A percentile compares a stretch with the other conserved stretches of the same genome.
Conservation (phyloP, 2,329 filamentous ascomycete species). For the Drechslerella coelobrocha region DNA sequence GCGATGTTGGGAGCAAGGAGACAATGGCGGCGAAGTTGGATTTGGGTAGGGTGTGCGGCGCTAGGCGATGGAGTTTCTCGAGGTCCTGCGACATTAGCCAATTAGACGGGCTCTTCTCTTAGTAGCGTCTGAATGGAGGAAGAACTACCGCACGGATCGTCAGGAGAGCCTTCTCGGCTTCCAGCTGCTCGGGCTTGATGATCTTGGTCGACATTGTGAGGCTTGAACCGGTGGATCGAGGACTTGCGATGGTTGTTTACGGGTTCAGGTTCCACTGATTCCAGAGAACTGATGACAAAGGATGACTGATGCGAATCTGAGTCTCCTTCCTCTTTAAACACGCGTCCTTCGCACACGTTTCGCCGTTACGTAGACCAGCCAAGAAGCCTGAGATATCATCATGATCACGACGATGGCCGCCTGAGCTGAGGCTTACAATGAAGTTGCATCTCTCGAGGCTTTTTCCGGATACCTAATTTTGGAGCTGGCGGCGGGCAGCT, state of each 20-base stretch:
- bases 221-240: neutral
- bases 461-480: no score
- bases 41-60: constrained; percentile 34
- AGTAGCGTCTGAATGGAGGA: no score
- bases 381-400: no score
- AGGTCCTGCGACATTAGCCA: constrained; percentile 17
- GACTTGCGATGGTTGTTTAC: neutral
- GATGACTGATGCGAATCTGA: neutral
- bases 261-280: neutral
- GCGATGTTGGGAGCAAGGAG: constrained; percentile 27
- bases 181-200: constrained; percentile 30
- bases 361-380: no score
- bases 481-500: no score
- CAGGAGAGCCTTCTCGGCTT: constrained; percentile 32
- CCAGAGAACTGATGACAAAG: neutral
- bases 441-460: no score
- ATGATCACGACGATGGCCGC: no score
- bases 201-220: constrained; percentile 15
- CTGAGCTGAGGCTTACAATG: no score
- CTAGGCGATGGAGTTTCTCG: constrained; percentile 40
- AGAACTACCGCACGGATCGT: constrained; percentile 23
- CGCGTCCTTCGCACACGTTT: no score
- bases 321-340: neutral
- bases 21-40: constrained; percentile 22
- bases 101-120: neutral